Percentiles rank a stretch among this genome's conserved stretches.
Evolutionary conservation across 768 basidiomycete species (phyloP).

Genomic region (Phlebiopsis gigantea): DNA sequence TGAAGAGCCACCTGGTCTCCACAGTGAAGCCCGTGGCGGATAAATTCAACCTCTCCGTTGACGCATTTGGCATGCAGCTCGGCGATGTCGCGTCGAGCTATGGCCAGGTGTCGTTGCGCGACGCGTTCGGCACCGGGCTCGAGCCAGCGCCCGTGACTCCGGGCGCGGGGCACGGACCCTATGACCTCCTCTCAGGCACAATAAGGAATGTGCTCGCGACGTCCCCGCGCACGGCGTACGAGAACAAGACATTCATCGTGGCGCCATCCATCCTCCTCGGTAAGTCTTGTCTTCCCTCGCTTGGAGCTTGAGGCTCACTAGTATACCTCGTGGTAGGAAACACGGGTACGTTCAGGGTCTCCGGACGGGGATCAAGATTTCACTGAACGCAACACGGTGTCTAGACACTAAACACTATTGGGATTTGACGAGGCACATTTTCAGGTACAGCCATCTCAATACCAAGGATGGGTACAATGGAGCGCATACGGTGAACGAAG

Average conservation of each 20-base stretch:
- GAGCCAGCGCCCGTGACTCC: constrained; percentile 70
- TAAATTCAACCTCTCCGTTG: constrained; percentile 53
- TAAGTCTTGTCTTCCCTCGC: background rate
- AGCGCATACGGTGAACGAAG: constrained; percentile 72
- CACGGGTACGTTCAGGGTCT: constrained; percentile 16
- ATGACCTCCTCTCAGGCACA: constrained; percentile 30
- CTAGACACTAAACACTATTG: constrained; percentile 44
- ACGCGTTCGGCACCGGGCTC: constrained; percentile 43
- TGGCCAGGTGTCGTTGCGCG: constrained; percentile 46
- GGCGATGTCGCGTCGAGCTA: constrained; percentile 38
- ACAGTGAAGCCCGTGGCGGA: constrained; percentile 38
- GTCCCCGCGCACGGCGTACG: constrained; percentile 14
- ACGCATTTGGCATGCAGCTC: constrained; percentile 43
- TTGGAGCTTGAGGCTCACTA: too few relatives aligned
- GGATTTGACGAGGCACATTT: constrained; percentile 51
- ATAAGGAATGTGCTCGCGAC: constrained; percentile 22
- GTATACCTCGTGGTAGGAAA: constrained; percentile 14
- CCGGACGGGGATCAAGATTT: background rate
- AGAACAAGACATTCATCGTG: constrained; percentile 18
- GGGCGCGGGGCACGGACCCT: constrained; percentile 26
- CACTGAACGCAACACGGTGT: background rate
- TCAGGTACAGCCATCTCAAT: constrained; percentile 47
- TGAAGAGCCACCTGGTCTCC: constrained; percentile 14
- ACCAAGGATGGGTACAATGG: constrained; percentile 25
- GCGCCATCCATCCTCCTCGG: constrained; percentile 17